Percentiles rank a stretch among this genome's conserved stretches.
Evolutionary conservation across 2,329 filamentous ascomycete genomes (phyloP).

Genomic region (Colletotrichum godetiae): DNA sequence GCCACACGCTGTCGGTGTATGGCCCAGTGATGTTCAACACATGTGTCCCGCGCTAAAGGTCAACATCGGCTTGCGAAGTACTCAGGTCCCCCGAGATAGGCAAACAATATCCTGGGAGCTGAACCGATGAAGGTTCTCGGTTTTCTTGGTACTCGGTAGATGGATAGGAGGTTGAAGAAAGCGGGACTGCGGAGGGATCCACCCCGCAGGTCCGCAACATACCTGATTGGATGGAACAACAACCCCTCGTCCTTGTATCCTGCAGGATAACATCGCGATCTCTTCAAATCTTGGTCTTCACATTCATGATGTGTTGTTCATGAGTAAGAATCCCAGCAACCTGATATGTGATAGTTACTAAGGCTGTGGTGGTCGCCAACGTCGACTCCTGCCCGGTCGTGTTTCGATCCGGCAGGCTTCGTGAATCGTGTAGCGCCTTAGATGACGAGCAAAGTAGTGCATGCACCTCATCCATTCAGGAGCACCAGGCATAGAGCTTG

Average conservation of each 20-base stretch:
- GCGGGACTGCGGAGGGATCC: slow-evolving; percentile 24
- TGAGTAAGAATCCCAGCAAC: not conserved
- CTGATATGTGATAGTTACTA: not conserved
- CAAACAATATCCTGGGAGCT: not conserved
- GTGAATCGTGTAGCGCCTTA: not conserved
- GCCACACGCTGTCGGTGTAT: too few relatives aligned
- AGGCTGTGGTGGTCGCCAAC: not conserved
- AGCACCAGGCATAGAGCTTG: not conserved
- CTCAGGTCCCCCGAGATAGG: not conserved
- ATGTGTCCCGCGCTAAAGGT: not conserved
- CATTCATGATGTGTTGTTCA: not conserved
- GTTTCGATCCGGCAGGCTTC: not conserved
- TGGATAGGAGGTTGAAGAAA: not conserved
- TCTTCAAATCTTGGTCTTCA: not conserved
- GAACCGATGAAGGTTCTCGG: not conserved
- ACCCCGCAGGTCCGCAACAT: slow-evolving; percentile 11
- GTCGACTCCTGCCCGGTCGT: not conserved
- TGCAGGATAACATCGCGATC: not conserved
- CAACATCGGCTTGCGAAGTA: not conserved
- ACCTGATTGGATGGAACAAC: not conserved
- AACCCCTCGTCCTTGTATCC: not conserved
- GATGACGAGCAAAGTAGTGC: not conserved
- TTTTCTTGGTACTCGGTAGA: not conserved
- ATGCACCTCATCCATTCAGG: not conserved
- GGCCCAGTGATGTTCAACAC: too few relatives aligned